Evolutionary conservation across 441 rosid genomes (phyloP).

Genomic region (Dalechampia spathulata): DNA sequence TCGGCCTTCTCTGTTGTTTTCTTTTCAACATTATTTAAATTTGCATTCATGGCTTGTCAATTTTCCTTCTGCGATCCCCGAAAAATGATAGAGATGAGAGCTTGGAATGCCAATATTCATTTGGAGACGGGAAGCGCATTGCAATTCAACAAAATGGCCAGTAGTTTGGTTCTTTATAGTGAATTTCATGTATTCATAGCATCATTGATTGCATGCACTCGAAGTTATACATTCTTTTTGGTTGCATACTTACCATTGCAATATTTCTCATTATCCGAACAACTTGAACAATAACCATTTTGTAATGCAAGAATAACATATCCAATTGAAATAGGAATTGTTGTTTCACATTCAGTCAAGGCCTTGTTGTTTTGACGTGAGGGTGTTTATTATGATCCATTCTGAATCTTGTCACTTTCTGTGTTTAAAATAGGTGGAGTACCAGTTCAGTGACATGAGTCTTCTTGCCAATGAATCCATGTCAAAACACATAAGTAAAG

Average conservation of each 20-base stretch:
- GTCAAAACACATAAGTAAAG: slow-evolving; percentile 68
- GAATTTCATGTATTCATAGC: too few species aligned
- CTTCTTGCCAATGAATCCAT: slow-evolving; percentile 84
- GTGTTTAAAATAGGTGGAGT: slow-evolving; percentile 55
- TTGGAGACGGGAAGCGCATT: too few species aligned
- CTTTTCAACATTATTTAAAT: neutral
- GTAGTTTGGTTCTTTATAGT: too few species aligned
- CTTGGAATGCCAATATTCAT: too few species aligned
- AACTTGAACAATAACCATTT: too few species aligned
- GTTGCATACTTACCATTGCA: too few species aligned
- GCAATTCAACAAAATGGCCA: too few species aligned
- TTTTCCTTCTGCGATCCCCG: too few species aligned
- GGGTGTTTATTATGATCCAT: neutral
- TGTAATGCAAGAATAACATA: too few species aligned
- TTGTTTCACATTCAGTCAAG: neutral
- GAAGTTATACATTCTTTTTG: too few species aligned
- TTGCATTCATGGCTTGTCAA: neutral
- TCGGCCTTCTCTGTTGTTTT: neutral
- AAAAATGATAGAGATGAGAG: too few species aligned
- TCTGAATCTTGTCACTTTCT: slow-evolving; percentile 2
- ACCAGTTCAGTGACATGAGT: slow-evolving; percentile 85
- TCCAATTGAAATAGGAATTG: neutral
- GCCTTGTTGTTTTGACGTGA: neutral
- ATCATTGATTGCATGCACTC: neutral
- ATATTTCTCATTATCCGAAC: too few species aligned